Evolutionary conservation across 1,284 basidiomycete genomes (phyloP), one percentile per base, ranked within the genome.

Genomic region (Wallemia ichthyophaga): DNA sequence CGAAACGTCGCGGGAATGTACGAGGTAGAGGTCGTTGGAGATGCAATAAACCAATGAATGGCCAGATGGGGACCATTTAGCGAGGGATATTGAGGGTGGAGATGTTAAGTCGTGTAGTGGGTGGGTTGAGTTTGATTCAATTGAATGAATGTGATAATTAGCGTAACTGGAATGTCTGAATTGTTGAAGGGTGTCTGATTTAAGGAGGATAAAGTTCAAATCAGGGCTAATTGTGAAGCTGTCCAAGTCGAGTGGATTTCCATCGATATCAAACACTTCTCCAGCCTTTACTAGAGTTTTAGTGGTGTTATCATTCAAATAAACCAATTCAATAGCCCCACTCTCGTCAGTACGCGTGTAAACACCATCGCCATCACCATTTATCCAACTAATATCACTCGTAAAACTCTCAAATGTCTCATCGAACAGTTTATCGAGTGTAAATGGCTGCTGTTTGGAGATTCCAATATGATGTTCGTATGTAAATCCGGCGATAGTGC

Each of bases 101-200:
- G 76, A 62, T 19, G 76, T 74, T 0, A 81, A 80, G 1, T 78
- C 70, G 59, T 78, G 74, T 48, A 92, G 71, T 0, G 86, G 78
- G 61, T 76, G 74, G 1, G 88, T 88, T 25, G 67, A 76, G 74
- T 62, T 76, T 71, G 66, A 73, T 67, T 63, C 80, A 68, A 74
- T 77, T 69, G 73, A 83, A 66, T 78, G 83, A 23, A 96, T 74
- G 70, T 84, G 94, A 66, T 87, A 89, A 68, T 91, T 91, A 24
- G 81, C 81, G 66, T 83, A 82, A 59, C 78, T 81, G 7, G 88
- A 94, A 68, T 83, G 77, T 32, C 92, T 77, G 88, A 91, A 98
- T 61, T 82, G 84, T 74, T 91, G 88, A 60, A 71, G 68, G 63
- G 77, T 71, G 66, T 87, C 73, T 0, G 83, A 73, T 66, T 83